These are phyloP conservation scores for Capsella bursapastoris DNA, from an alignment of 345 rosid species.

Conservation along the genomic window DNA sequence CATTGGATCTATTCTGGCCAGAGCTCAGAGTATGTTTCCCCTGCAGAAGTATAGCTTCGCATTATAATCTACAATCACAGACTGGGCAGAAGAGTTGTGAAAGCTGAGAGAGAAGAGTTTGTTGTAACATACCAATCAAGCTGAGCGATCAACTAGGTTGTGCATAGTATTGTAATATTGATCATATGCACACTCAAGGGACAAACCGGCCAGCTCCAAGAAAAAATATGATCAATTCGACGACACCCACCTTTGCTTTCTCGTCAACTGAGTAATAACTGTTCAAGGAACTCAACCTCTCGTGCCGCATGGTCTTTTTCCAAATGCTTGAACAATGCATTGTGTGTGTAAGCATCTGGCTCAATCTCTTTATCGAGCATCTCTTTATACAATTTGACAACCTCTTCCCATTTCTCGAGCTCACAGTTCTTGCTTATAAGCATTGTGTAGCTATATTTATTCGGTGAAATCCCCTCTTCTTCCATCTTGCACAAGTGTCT, in stretches of 20 bases:
- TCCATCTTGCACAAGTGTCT: conserved; percentile 61
- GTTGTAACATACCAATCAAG: conserved; percentile 37
- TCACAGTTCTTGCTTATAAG: conserved; percentile 62
- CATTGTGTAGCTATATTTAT: conserved; percentile 76
- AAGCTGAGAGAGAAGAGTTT: conserved; percentile 18
- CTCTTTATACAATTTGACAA: conserved; percentile 65
- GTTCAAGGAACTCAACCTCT: conserved; percentile 56
- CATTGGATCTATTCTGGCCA: conserved; percentile 26
- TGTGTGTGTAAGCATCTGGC: conserved; percentile 65
- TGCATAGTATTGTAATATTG: conserved; percentile 32
- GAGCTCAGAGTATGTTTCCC: conserved; percentile 38
- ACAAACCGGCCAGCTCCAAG: conserved; percentile 31
- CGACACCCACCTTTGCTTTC: conserved; percentile 29
- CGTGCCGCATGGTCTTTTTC: conserved; percentile 52
- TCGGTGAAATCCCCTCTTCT: conserved; percentile 59
- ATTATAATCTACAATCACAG: conserved; percentile 20
- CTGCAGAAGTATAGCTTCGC: conserved; percentile 32
- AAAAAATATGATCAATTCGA: conserved; percentile 20
- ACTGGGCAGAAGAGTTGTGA: conserved; percentile 3
- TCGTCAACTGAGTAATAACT: conserved; percentile 46
- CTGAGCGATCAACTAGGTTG: conserved; percentile 41
- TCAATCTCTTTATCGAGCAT: conserved; percentile 65
- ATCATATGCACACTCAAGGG: conserved; percentile 34
- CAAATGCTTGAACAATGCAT: conserved; percentile 63
- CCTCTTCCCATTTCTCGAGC: conserved; percentile 61